phyloP scores from a whole-genome alignment of 1,284 basidiomycete genomes.

The Nidula niveotomentosa region DNA sequence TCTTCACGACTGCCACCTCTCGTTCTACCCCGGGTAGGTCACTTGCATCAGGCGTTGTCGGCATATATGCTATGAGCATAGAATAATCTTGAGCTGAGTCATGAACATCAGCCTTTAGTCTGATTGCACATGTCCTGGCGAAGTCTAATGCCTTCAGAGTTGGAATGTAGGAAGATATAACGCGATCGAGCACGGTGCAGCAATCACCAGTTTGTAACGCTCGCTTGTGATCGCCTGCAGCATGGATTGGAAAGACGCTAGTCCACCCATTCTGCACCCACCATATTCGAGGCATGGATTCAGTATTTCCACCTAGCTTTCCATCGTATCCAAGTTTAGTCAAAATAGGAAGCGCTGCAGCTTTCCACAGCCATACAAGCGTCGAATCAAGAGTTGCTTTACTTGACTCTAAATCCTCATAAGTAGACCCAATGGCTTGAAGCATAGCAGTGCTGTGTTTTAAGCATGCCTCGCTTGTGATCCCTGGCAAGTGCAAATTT shows the following conservation, averaged over 20 bases:
- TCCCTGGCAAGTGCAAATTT: slow-evolving; percentile 3
- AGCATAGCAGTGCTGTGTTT: not conserved
- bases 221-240: slow-evolving; percentile 12
- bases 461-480: slow-evolving; percentile 1
- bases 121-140: not conserved
- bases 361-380: slow-evolving; percentile 11
- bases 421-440: not conserved
- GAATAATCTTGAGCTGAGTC: not conserved
- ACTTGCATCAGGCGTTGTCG: slow-evolving; percentile 11
- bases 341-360: slow-evolving; percentile 10
- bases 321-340: slow-evolving; percentile 8
- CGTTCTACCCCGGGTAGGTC: slow-evolving; percentile 6
- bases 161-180: slow-evolving; percentile 12
- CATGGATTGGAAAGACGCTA: slow-evolving; percentile 10
- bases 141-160: slow-evolving; percentile 11
- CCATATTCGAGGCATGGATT: slow-evolving; percentile 9
- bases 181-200: slow-evolving; percentile 11
- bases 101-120: not conserved
- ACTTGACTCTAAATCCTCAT: not conserved
- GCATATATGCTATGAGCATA: slow-evolving; percentile 11
- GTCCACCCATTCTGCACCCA: slow-evolving; percentile 10
- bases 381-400: not conserved
- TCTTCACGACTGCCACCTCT: not conserved
- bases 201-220: slow-evolving; percentile 7
- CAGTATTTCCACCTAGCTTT: not conserved